These are phyloP conservation scores for Monosporascus sp. DNA, from an alignment of 2,329 filamentous ascomycete species.

Conservation along the genomic window DNA sequence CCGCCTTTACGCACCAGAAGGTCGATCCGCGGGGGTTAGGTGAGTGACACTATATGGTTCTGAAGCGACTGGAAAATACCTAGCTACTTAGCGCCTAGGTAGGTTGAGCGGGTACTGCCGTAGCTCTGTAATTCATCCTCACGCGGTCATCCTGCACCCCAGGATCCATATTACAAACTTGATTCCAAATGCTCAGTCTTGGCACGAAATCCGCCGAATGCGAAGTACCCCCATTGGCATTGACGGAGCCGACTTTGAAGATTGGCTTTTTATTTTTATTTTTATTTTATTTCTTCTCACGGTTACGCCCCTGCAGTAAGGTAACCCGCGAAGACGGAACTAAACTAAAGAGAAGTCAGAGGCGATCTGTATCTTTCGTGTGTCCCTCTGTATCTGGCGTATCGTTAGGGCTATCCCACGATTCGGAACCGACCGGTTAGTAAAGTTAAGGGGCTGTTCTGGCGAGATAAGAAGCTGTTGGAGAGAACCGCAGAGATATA, in stretches of 20 bases:
- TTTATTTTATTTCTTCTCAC: too few species aligned
- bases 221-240: neutral
- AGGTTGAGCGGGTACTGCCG: neutral
- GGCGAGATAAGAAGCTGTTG: neutral
- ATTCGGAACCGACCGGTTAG: neutral
- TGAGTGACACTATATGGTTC: neutral
- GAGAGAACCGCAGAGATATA: constrained; percentile 2
- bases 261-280: too few species aligned
- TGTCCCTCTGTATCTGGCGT: neutral
- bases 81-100: neutral
- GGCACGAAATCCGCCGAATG: neutral
- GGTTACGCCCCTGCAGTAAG: neutral
- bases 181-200: neutral
- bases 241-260: neutral
- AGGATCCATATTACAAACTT: neutral
- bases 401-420: neutral
- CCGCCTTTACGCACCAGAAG: neutral
- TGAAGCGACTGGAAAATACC: neutral
- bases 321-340: neutral
- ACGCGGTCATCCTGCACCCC: neutral
- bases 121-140: neutral
- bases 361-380: neutral
- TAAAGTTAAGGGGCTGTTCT: neutral
- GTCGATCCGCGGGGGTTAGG: neutral
- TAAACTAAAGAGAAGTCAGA: neutral